Evolutionary conservation across 106 monocot genomes (phyloP), one percentile per base, ranked within the genome.

Genomic region (Dactylorhiza incarnata): DNA sequence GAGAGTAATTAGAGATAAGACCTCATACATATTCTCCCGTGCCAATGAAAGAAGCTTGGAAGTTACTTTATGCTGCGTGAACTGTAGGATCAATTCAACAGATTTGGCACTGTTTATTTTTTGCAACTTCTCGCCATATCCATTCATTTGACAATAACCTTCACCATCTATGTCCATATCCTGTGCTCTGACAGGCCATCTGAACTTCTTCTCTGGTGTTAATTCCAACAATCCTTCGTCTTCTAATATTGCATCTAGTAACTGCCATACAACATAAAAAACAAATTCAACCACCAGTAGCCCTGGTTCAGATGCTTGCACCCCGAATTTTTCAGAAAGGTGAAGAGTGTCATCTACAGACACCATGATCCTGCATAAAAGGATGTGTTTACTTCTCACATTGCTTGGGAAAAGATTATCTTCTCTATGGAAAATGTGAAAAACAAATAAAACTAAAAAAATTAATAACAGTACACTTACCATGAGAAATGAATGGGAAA

Each of bases 191-290:
- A 78, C 79, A 65, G 78, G 74, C 97, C 93, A 97, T 52, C 67
- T 78, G 17, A 81, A 74, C 61, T 86, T 87, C 80, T 80, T 93
- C 29, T 91, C 93, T 45, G 84, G 81, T 10, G 75, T 82, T 68
- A 91, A 77, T 68, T 91, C 89, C 10, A 79, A 75, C 77, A 97
- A 82, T 7, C 91, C 97, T 80, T 97, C 97, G 83, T 94, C 97
- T 76, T 97, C 91, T 76, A 97, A 84, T 78, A 77, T 72, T 50
- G 91, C 87, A 93, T 97, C 89, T 76, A 97, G 63, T 55, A 97
- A 74, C 78, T 94, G 91, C 97, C 91, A 97, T 63, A 91, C 44
- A 59, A 88, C 77, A 71, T 81, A 91, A 72, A 94, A 81, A 69
- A 86, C 49, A 75, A 83, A 97, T 79, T 82, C 85, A 49, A 97